phyloP scores from a whole-genome alignment of 1,284 basidiomycete genomes.

The Sporisorium scitamineum region DNA sequence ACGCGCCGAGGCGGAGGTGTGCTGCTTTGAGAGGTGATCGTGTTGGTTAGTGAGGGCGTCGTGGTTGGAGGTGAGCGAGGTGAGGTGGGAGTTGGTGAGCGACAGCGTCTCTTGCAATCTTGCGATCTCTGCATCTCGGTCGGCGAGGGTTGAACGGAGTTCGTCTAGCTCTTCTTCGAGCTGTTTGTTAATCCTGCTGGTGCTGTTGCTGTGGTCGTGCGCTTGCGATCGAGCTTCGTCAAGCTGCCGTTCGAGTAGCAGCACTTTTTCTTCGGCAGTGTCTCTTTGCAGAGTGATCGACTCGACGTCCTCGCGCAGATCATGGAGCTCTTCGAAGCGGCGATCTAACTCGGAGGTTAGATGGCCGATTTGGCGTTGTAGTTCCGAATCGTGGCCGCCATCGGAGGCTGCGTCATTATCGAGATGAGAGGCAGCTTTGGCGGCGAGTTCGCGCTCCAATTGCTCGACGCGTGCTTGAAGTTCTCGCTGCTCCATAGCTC shows the following conservation, averaged over 20 bases:
- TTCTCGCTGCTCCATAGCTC: constrained; percentile 22
- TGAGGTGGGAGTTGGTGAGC: constrained; percentile 13
- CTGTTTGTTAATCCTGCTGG: not conserved
- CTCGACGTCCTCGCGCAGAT: constrained; percentile 29
- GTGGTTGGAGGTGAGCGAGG: constrained; percentile 2
- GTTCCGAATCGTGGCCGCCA: not conserved
- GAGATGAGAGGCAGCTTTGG: not conserved
- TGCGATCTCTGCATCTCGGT: constrained; percentile 9
- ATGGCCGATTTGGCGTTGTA: constrained; percentile 8
- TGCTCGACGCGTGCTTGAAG: constrained; percentile 6
- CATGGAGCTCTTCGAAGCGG: constrained; percentile 31
- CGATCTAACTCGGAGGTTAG: constrained; percentile 26
- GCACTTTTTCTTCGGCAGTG: not conserved
- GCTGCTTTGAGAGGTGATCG: not conserved
- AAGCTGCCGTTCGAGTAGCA: constrained; percentile 20
- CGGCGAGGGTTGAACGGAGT: constrained; percentile 1
- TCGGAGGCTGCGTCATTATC: not conserved
- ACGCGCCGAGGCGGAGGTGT: not conserved
- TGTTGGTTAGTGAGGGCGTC: constrained; percentile 3
- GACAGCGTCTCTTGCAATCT: constrained; percentile 32
- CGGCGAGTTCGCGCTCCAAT: constrained; percentile 16
- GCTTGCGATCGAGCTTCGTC: not conserved
- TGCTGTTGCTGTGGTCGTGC: not conserved
- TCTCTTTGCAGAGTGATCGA: not conserved
- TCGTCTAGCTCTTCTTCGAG: constrained; percentile 11